A percentile compares a stretch with the other conserved stretches of the same genome.
phyloP scores from a whole-genome alignment of 192 early-diverging fungal genomes.

The Coemansia sp. region DNA sequence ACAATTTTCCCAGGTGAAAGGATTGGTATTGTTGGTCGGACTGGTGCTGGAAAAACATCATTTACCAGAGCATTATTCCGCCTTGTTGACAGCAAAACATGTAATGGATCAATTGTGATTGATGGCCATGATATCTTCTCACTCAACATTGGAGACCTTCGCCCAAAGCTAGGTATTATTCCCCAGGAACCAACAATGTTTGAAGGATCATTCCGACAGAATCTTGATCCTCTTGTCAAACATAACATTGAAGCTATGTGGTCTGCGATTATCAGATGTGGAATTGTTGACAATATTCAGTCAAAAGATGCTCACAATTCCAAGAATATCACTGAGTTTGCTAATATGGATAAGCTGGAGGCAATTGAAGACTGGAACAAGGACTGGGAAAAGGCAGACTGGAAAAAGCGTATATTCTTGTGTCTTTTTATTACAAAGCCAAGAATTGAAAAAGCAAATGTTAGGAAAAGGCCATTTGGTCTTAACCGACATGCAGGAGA shows the following conservation, averaged over 20 bases:
- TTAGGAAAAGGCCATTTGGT: background rate
- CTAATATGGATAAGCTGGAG: background rate
- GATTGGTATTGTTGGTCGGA: slow-evolving; percentile 65
- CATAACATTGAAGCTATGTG: slow-evolving; percentile 68
- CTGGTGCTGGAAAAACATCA: slow-evolving; percentile 78
- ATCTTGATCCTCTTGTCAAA: slow-evolving; percentile 77
- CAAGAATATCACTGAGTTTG: background rate
- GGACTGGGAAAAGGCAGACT: background rate
- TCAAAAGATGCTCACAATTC: background rate
- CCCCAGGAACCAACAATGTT: slow-evolving; percentile 77
- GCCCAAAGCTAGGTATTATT: slow-evolving; percentile 60
- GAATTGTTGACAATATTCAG: slow-evolving; percentile 2
- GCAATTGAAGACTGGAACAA: background rate
- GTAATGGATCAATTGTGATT: slow-evolving; percentile 61
- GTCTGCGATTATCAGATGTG: slow-evolving; percentile 56
- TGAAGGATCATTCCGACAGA: slow-evolving; percentile 66
- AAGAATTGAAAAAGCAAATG: background rate
- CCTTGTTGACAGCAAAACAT: slow-evolving; percentile 53
- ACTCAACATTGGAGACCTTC: slow-evolving; percentile 57
- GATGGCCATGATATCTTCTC: slow-evolving; percentile 69
- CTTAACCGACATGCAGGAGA: background rate
- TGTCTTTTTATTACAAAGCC: background rate
- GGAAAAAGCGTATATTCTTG: background rate
- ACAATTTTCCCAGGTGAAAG: slow-evolving; percentile 54
- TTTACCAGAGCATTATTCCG: slow-evolving; percentile 70